Conservation (phyloP, 2,329 filamentous ascomycete genomes). For the Fusarium miscanthi region DNA sequence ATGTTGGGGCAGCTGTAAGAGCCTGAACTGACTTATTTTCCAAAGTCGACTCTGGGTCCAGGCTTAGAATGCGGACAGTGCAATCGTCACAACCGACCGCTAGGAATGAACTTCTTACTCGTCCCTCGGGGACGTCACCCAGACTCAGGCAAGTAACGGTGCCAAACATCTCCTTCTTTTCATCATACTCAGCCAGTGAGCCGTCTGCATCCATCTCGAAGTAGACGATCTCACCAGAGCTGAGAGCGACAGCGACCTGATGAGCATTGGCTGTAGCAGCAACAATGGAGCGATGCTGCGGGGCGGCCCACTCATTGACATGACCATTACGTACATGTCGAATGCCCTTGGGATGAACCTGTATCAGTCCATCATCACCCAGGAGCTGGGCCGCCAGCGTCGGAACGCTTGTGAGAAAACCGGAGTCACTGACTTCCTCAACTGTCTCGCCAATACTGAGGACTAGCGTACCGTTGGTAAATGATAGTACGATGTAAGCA, state of each 20-base stretch:
- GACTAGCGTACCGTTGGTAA: constrained; percentile 89
- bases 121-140: constrained; percentile 90
- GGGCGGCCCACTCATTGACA: constrained; percentile 93
- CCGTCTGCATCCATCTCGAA: constrained; percentile 97
- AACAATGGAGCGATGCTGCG: constrained; percentile 94
- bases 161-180: constrained; percentile 93
- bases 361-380: constrained; percentile 90
- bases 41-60: constrained; percentile 89
- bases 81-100: constrained; percentile 98
- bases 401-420: constrained; percentile 87
- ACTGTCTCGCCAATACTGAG: constrained; percentile 97
- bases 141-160: constrained; percentile 96
- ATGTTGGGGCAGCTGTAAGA: constrained; percentile 87
- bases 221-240: constrained; percentile 96
- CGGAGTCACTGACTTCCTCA: constrained; percentile 93
- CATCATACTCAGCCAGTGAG: constrained; percentile 90
- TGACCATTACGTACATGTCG: constrained; percentile 83
- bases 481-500: constrained; percentile 94
- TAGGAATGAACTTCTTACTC: constrained; percentile 88
- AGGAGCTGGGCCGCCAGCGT: constrained; percentile 94
- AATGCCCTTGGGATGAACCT: constrained; percentile 97
- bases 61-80: constrained; percentile 90
- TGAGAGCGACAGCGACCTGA: constrained; percentile 93
- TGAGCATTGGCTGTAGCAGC: constrained; percentile 92
- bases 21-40: constrained; percentile 96